Conservation (phyloP, 225 moss, liverwort and hornwort genomes). For the Asterella californica region DNA sequence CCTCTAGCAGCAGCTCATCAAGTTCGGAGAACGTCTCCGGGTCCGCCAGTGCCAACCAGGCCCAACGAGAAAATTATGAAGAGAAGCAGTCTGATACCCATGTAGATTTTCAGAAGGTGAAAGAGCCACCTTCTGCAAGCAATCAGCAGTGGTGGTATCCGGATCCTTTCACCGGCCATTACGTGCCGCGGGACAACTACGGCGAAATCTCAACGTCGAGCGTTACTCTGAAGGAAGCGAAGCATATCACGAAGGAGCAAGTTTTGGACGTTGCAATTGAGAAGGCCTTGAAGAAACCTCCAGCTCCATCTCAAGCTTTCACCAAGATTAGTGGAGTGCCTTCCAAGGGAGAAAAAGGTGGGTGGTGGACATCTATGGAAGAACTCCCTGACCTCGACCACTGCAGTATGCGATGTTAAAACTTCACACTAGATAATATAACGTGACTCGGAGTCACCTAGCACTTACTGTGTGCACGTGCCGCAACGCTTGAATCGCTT, state of each 20-base stretch:
- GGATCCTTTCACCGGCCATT: slow-evolving; percentile 43
- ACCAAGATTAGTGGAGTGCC: slow-evolving; percentile 6
- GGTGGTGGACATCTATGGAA: slow-evolving; percentile 47
- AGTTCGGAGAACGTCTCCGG: not conserved
- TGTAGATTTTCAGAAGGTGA: slow-evolving; percentile 35
- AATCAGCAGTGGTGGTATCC: slow-evolving; percentile 45
- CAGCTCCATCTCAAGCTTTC: not conserved
- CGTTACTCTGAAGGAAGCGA: not conserved
- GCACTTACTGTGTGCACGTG: too few species aligned
- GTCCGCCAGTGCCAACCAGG: not conserved
- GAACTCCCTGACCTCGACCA: slow-evolving; percentile 25
- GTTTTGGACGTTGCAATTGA: not conserved
- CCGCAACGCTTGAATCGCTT: too few species aligned
- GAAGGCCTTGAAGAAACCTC: slow-evolving; percentile 7
- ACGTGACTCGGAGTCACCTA: too few species aligned
- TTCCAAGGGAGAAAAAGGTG: not conserved
- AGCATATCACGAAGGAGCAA: not conserved
- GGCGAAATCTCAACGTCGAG: slow-evolving; percentile 18
- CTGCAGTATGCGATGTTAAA: slow-evolving; percentile 9
- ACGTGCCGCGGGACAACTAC: slow-evolving; percentile 29
- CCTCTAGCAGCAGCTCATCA: not conserved
- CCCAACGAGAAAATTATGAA: slow-evolving; percentile 24
- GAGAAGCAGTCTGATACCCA: slow-evolving; percentile 37
- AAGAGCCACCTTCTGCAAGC: slow-evolving; percentile 17
- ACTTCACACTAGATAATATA: too few species aligned